Evolutionary conservation across 2,329 filamentous ascomycete species (phyloP).

Genomic region (Dichotomopilus funicola): DNA sequence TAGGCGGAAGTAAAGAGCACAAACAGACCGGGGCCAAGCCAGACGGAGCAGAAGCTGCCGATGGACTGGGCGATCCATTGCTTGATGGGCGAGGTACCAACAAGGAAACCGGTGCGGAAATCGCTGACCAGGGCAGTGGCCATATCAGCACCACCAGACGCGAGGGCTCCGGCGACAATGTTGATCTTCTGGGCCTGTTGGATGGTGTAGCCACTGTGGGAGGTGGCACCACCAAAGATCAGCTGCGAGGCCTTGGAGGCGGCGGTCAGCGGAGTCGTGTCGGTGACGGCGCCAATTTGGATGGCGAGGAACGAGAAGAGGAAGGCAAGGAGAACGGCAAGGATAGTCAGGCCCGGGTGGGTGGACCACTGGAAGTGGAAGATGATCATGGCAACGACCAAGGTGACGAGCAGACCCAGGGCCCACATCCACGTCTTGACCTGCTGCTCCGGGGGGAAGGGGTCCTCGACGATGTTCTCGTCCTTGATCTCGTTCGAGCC

Average conservation of each 20-base stretch:
- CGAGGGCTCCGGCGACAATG: slow-evolving; percentile 54
- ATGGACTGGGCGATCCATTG: slow-evolving; percentile 62
- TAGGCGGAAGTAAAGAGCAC: slow-evolving; percentile 63
- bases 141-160: slow-evolving; percentile 49
- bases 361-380: slow-evolving; percentile 47
- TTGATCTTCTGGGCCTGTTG: slow-evolving; percentile 56
- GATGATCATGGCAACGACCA: slow-evolving; percentile 46
- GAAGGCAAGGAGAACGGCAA: slow-evolving; percentile 51
- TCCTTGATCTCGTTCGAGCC: slow-evolving; percentile 27
- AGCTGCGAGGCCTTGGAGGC: slow-evolving; percentile 64
- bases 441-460: slow-evolving; percentile 39
- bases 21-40: slow-evolving; percentile 61
- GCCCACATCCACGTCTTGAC: slow-evolving; percentile 50
- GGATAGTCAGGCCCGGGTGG: slow-evolving; percentile 49
- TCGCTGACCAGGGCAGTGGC: slow-evolving; percentile 51
- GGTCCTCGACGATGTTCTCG: slow-evolving; percentile 41
- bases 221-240: slow-evolving; percentile 59
- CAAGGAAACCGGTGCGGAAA: slow-evolving; percentile 62
- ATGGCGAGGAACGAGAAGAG: slow-evolving; percentile 57
- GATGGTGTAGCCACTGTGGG: slow-evolving; percentile 43
- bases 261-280: slow-evolving; percentile 59
- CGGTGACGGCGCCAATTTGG: slow-evolving; percentile 53
- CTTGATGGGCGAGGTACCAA: slow-evolving; percentile 56
- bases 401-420: slow-evolving; percentile 41
- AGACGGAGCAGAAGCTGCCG: slow-evolving; percentile 57